Evolutionary conservation across 257 asterid genomes (phyloP).

Genomic region (Solanum paucissectum): DNA sequence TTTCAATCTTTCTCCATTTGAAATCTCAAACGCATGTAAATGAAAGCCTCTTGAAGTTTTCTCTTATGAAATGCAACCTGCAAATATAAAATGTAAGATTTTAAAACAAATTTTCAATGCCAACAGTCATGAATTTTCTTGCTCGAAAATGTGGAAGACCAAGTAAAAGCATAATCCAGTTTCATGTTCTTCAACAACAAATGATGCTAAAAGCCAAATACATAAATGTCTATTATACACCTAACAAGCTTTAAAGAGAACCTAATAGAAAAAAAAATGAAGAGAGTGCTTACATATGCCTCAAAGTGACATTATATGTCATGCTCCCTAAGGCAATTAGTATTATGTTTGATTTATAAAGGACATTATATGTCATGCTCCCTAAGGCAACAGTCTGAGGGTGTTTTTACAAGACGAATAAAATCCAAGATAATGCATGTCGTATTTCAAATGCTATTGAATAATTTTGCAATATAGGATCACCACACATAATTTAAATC

Average conservation of each 20-base stretch:
- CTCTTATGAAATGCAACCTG: not conserved
- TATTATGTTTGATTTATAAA: too few species aligned
- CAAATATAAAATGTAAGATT: not conserved
- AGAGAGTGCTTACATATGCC: conserved; percentile 49
- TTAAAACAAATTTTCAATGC: not conserved
- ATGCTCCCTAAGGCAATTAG: too few species aligned
- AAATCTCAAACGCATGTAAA: not conserved
- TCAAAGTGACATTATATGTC: conserved; percentile 70
- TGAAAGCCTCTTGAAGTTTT: not conserved
- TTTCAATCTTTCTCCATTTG: too few species aligned
- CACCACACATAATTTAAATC: conserved; percentile 63
- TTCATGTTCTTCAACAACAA: not conserved
- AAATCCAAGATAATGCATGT: too few species aligned
- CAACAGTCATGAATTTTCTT: not conserved
- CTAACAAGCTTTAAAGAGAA: not conserved
- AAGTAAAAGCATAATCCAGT: not conserved
- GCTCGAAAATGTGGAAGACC: too few species aligned
- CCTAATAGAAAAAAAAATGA: not conserved
- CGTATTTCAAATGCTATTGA: too few species aligned
- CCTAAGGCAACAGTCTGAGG: too few species aligned
- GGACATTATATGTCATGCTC: too few species aligned
- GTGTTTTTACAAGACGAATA: too few species aligned
- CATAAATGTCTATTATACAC: not conserved
- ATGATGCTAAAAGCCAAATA: not conserved
- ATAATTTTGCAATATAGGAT: too few species aligned